Conservation (phyloP, 2,329 filamentous ascomycete species). For the Verticillium dahliae region DNA sequence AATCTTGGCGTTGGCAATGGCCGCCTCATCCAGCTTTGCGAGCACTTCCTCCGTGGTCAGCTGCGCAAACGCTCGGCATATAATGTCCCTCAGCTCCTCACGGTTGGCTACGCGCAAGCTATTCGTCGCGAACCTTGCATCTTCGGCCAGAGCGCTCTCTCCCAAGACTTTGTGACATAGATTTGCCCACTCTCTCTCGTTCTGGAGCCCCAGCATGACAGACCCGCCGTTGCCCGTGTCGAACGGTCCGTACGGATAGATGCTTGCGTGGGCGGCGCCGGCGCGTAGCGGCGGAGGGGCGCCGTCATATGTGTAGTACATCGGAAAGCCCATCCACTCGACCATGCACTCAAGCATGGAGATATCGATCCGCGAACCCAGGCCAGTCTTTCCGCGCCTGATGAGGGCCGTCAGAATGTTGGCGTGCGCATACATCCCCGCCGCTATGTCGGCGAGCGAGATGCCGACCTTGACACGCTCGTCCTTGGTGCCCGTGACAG, state of each 20-base stretch:
- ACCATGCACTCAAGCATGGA: conserved; percentile 53
- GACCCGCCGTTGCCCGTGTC: conserved; percentile 36
- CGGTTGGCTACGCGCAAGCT: conserved; percentile 38
- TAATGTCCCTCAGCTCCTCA: conserved; percentile 35
- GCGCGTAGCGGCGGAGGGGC: conserved; percentile 33
- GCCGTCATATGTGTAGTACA: conserved; percentile 45
- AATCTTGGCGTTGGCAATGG: conserved; percentile 48
- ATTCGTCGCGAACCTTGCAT: conserved; percentile 41
- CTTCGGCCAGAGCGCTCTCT: conserved; percentile 30
- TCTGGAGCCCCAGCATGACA: conserved; percentile 52
- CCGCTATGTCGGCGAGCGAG: conserved; percentile 47
- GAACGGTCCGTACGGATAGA: conserved; percentile 53
- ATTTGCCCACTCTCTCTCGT: conserved; percentile 47
- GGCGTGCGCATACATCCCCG: conserved; percentile 44
- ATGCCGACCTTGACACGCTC: conserved; percentile 44
- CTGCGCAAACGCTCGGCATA: conserved; percentile 31
- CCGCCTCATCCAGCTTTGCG: conserved; percentile 34
- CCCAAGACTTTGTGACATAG: conserved; percentile 40
- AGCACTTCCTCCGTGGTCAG: conserved; percentile 32
- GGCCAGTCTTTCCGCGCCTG: conserved; percentile 39
- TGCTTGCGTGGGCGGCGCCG: conserved; percentile 45
- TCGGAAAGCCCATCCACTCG: conserved; percentile 52
- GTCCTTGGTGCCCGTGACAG: conserved; percentile 37
- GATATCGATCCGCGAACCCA: conserved; percentile 44
- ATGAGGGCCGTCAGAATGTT: conserved; percentile 44